Evolutionary conservation across 139 green algal species (phyloP).

Genomic region (Limnomonas spitsbergensis): DNA sequence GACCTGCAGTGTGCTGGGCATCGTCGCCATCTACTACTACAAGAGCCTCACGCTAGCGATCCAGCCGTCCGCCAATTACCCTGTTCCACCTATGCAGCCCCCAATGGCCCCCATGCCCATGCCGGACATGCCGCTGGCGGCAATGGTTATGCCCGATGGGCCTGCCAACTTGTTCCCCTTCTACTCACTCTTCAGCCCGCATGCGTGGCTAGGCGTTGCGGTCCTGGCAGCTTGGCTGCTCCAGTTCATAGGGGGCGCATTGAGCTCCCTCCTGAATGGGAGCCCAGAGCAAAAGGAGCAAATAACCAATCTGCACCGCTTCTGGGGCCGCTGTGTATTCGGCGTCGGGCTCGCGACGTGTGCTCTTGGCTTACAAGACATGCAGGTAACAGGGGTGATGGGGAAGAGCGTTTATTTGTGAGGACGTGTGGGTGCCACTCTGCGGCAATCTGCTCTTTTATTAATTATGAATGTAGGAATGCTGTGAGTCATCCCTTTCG

Average conservation of each 20-base stretch:
- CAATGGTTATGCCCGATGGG: neutral
- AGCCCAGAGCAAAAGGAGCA: neutral
- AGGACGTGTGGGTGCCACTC: no score
- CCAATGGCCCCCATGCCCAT: neutral
- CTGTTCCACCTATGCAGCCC: neutral
- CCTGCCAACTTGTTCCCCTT: neutral
- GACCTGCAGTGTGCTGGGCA: neutral
- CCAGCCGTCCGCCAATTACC: neutral
- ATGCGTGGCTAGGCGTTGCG: neutral
- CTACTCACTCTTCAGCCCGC: neutral
- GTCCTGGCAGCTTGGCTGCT: neutral
- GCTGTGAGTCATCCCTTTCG: no score
- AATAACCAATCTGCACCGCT: neutral
- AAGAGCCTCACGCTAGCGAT: neutral
- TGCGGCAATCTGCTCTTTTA: no score
- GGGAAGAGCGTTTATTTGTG: no score
- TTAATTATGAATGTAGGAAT: no score
- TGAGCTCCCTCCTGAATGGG: neutral
- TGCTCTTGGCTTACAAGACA: neutral
- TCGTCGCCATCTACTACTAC: conserved; percentile 3
- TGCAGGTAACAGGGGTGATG: neutral
- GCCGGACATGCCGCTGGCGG: neutral
- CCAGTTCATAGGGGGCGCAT: neutral
- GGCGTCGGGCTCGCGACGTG: neutral
- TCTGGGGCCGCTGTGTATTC: neutral